A percentile compares a stretch with the other conserved stretches of the same genome.
Evolutionary conservation across 306 rosid species (phyloP).

Genomic region (Prunus fruticosa): DNA sequence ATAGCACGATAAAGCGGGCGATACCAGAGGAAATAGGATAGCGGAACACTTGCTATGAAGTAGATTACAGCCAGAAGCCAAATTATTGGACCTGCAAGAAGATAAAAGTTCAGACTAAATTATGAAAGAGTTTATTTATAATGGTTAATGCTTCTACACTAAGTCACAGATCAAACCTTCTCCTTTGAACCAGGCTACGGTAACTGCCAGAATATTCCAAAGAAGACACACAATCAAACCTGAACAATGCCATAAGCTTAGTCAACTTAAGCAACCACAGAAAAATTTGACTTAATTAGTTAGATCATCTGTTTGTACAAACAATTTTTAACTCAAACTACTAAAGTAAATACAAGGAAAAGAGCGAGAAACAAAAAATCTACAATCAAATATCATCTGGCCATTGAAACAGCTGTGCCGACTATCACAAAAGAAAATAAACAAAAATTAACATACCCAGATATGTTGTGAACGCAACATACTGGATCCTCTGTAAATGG

Average conservation of each 20-base stretch:
- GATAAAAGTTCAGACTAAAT: constrained; percentile 28
- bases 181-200: constrained; percentile 79
- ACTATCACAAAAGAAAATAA: neutral
- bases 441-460: constrained; percentile 56
- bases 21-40: constrained; percentile 82
- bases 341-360: neutral
- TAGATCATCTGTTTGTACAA: neutral
- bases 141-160: constrained; percentile 1
- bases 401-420: neutral
- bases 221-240: constrained; percentile 67
- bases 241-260: constrained; percentile 37
- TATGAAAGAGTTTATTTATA: constrained; percentile 17
- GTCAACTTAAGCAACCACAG: constrained; percentile 8
- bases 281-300: neutral
- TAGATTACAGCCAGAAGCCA: constrained; percentile 86
- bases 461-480: constrained; percentile 84
- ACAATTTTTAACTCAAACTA: neutral
- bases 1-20: constrained; percentile 97
- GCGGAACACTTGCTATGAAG: constrained; percentile 71
- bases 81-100: constrained; percentile 60
- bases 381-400: constrained; percentile 16
- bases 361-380: neutral
- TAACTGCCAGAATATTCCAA: constrained; percentile 83
- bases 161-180: constrained; percentile 57
- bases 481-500: constrained; percentile 84